Conservation (phyloP, 148 eudicot species). For the Rhododendron vialii region DNA sequence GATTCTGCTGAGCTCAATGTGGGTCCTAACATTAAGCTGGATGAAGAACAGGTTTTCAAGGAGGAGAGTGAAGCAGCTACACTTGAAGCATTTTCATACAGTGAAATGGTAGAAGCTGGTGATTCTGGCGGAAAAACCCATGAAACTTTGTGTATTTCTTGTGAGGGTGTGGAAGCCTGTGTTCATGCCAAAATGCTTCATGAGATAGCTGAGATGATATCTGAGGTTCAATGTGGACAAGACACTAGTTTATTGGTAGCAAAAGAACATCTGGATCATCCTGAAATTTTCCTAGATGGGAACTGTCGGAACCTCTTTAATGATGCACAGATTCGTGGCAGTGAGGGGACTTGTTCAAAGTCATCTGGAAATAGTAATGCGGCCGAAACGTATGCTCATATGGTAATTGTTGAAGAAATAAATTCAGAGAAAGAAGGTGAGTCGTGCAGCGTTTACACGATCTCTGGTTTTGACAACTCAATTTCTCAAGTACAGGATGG, state of each 20-base stretch:
- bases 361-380: slow-evolving; percentile 12
- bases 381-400: slow-evolving; percentile 14
- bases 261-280: slow-evolving; percentile 15
- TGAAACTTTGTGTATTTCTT: slow-evolving; percentile 5
- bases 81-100: slow-evolving; percentile 10
- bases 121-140: slow-evolving; percentile 11
- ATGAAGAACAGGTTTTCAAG: not conserved
- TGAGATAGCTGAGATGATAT: slow-evolving; percentile 10
- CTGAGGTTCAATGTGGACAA: slow-evolving; percentile 19
- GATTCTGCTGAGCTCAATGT: slow-evolving; percentile 9
- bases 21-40: not conserved
- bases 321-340: slow-evolving; percentile 9
- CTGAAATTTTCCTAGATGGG: not conserved
- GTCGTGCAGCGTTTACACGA: slow-evolving; percentile 16
- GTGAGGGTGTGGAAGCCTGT: slow-evolving; percentile 10
- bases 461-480: slow-evolving; percentile 17
- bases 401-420: slow-evolving; percentile 7
- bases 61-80: slow-evolving; percentile 15
- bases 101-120: slow-evolving; percentile 12
- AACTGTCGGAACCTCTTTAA: slow-evolving; percentile 4
- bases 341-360: slow-evolving; percentile 14
- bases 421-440: slow-evolving; percentile 22
- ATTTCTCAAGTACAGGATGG: slow-evolving; percentile 13
- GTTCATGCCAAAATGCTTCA: slow-evolving; percentile 3
- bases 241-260: slow-evolving; percentile 15